These are phyloP conservation scores for Fusarium torulosum DNA, from an alignment of 2,329 filamentous ascomycete species.

Conservation along the genomic window DNA sequence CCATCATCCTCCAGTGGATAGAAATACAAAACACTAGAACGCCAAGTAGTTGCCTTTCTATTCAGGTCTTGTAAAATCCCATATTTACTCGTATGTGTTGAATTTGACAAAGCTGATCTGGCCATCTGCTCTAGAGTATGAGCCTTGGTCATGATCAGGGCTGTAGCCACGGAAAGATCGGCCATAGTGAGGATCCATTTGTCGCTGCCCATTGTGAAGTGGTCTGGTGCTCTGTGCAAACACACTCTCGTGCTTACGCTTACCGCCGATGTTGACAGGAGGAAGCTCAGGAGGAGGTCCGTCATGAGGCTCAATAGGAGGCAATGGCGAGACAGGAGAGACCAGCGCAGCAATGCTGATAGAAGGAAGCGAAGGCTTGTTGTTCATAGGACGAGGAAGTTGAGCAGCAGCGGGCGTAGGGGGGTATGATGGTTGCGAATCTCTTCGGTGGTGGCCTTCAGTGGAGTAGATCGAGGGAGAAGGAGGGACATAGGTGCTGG, in stretches of 20 bases:
- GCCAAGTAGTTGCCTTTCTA: conserved; percentile 34
- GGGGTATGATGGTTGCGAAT: conserved; percentile 50
- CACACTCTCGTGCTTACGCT: conserved; percentile 55
- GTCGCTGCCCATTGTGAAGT: conserved; percentile 56
- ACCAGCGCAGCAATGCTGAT: conserved; percentile 55
- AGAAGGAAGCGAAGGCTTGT: conserved; percentile 51
- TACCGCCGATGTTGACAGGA: conserved; percentile 49
- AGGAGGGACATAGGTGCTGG: conserved; percentile 55
- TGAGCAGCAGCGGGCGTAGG: conserved; percentile 48
- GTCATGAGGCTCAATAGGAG: conserved; percentile 54
- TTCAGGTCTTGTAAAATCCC: conserved; percentile 14
- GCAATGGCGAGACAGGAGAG: conserved; percentile 53
- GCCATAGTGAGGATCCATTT: conserved; percentile 51
- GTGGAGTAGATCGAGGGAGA: conserved; percentile 53
- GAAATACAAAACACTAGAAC: conserved; percentile 47
- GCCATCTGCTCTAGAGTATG: conserved; percentile 55
- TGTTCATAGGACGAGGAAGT: conserved; percentile 40
- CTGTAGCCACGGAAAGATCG: conserved; percentile 41
- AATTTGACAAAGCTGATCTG: conserved; percentile 50
- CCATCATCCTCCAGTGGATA: conserved; percentile 32
- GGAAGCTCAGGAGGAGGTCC: conserved; percentile 48
- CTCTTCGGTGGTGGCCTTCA: conserved; percentile 49
- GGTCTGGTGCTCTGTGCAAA: conserved; percentile 51
- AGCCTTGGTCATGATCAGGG: conserved; percentile 50
- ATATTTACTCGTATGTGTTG: conserved; percentile 48